A percentile compares a stretch with the other conserved stretches of the same genome.
These are phyloP conservation scores for Phytopythium montanum DNA, from an alignment of 352 stramenopile genomes.

Conservation along the genomic window DNA sequence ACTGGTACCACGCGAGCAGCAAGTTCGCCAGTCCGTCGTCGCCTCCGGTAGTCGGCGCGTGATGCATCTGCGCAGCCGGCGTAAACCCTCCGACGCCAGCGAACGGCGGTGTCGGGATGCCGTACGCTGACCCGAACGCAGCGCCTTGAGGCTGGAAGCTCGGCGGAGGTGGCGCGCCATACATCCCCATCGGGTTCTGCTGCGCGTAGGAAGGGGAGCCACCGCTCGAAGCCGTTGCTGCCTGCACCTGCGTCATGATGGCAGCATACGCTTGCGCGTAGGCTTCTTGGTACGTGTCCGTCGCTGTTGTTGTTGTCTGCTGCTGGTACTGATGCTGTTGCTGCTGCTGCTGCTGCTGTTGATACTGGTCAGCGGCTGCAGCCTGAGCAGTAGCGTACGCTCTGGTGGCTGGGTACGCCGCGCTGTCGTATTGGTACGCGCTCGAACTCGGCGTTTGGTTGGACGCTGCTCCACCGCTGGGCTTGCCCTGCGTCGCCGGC, in stretches of 20 bases:
- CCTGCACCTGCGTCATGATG: slow-evolving; percentile 56
- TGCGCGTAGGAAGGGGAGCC: not conserved
- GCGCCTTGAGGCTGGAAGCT: not conserved
- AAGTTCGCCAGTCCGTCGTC: slow-evolving; percentile 70
- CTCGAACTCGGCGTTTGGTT: not conserved
- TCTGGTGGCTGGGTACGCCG: not conserved
- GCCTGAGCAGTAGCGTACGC: not conserved
- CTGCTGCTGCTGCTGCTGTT: slow-evolving; percentile 8
- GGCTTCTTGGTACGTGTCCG: slow-evolving; percentile 55
- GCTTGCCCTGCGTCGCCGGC: not conserved
- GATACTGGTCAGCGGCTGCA: not conserved
- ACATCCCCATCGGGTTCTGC: not conserved
- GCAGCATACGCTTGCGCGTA: slow-evolving; percentile 68
- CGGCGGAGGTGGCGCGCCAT: not conserved
- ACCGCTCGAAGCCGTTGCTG: slow-evolving; percentile 6
- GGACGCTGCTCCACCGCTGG: not conserved
- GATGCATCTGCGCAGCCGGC: slow-evolving; percentile 7
- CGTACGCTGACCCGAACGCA: not conserved
- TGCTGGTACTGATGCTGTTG: slow-evolving; percentile 14
- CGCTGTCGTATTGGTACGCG: not conserved
- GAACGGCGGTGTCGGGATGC: slow-evolving; percentile 12
- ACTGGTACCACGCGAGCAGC: slow-evolving; percentile 84
- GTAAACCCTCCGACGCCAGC: slow-evolving; percentile 4
- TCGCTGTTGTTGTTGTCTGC: slow-evolving; percentile 8
- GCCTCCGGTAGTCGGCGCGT: slow-evolving; percentile 5